A percentile compares a stretch with the other conserved stretches of the same genome.
Evolutionary conservation across 164 flowering plant genomes (phyloP).

Genomic region (Magnolia kwangsiensis): DNA sequence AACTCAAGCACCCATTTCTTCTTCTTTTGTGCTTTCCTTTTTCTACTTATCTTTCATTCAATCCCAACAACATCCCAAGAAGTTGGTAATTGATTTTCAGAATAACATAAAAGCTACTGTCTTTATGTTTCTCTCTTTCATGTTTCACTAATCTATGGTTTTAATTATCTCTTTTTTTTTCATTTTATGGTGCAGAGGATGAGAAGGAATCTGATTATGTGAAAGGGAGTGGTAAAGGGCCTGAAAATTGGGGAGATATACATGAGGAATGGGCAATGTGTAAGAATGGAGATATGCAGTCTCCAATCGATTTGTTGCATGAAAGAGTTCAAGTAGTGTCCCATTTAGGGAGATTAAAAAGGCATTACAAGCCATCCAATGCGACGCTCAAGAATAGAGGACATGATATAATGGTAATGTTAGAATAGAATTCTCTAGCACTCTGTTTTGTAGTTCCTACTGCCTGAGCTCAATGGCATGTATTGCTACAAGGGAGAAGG

Average conservation of each 20-base stretch:
- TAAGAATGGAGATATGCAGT: constrained; percentile 50
- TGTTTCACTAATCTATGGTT: background rate
- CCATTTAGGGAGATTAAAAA: constrained; percentile 28
- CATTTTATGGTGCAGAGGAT: constrained; percentile 37
- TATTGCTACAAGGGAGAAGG: no score
- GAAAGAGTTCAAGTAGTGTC: constrained; percentile 36
- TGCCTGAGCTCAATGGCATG: no score
- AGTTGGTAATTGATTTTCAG: constrained; percentile 15
- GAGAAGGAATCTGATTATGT: constrained; percentile 44
- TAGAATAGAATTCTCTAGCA: background rate
- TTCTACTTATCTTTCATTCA: background rate
- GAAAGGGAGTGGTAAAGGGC: constrained; percentile 31
- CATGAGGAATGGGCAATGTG: constrained; percentile 46
- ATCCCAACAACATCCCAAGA: background rate
- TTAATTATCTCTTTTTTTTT: background rate
- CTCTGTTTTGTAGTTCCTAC: no score
- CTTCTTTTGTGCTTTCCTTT: background rate
- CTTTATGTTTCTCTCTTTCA: no score
- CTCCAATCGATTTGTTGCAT: constrained; percentile 53
- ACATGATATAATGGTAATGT: constrained; percentile 48
- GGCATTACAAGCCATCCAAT: constrained; percentile 37
- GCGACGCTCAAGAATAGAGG: constrained; percentile 47
- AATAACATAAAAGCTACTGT: constrained; percentile 17
- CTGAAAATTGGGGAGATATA: constrained; percentile 44
- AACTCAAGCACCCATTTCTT: background rate